A percentile compares a stretch with the other conserved stretches of the same genome.
phyloP scores from a whole-genome alignment of 2,329 filamentous ascomycete species.

The Plectosphaerella plurivora region DNA sequence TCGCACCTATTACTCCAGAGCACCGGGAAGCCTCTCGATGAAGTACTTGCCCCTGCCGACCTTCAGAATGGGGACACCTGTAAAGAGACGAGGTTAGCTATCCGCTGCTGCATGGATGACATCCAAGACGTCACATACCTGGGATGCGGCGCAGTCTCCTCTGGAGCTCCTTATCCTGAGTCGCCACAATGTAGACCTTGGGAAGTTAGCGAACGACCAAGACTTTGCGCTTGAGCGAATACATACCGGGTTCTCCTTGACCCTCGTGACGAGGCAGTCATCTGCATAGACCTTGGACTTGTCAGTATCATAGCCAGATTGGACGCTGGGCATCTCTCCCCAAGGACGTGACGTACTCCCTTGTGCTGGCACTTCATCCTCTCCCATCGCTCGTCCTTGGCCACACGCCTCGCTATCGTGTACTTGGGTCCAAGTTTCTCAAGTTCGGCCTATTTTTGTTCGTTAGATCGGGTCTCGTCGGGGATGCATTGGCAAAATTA shows the following conservation, averaged over 20 bases:
- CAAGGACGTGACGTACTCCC: slow-evolving; percentile 43
- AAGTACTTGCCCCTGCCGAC: slow-evolving; percentile 88
- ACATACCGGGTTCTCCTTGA: no score
- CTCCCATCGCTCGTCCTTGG: slow-evolving; percentile 85
- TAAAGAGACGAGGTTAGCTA: no score
- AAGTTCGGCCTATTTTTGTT: slow-evolving; percentile 47
- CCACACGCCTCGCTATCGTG: slow-evolving; percentile 78
- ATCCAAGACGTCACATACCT: background rate
- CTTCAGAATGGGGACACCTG: slow-evolving; percentile 60
- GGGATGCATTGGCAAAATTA: background rate
- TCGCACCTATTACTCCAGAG: slow-evolving; percentile 51
- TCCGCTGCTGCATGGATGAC: no score
- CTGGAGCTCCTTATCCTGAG: slow-evolving; percentile 76
- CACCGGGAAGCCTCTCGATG: slow-evolving; percentile 85
- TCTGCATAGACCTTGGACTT: slow-evolving; percentile 62
- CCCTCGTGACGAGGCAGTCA: slow-evolving; percentile 63
- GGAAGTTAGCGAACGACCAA: background rate
- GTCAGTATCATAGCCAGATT: slow-evolving; percentile 33
- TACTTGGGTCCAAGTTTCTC: slow-evolving; percentile 90
- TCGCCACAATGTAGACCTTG: slow-evolving; percentile 66
- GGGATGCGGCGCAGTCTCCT: slow-evolving; percentile 68
- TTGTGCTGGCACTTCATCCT: slow-evolving; percentile 86
- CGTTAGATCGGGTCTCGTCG: background rate
- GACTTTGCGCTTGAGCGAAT: no score
- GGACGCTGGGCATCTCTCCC: no score